phyloP scores from a whole-genome alignment of 345 rosid genomes.

The Rubroshorea leprosula region DNA sequence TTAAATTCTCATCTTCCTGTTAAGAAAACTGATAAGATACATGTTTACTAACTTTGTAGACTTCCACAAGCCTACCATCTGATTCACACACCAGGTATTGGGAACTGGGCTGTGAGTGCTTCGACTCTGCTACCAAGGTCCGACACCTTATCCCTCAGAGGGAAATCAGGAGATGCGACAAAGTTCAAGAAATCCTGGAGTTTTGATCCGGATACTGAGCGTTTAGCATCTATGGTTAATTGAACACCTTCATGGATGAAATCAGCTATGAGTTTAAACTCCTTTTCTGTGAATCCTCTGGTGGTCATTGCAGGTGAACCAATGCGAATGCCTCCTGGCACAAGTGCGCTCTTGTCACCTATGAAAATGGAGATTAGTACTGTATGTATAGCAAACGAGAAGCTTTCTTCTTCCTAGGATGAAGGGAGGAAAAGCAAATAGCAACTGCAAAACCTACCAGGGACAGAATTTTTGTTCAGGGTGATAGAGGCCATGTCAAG shows the following conservation, averaged over 20 bases:
- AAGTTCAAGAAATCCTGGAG: slow-evolving; percentile 73
- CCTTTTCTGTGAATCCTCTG: slow-evolving; percentile 71
- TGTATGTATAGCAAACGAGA: background rate
- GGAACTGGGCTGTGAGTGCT: slow-evolving; percentile 64
- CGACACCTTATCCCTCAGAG: slow-evolving; percentile 41
- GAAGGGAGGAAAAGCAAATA: background rate
- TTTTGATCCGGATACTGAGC: slow-evolving; percentile 51
- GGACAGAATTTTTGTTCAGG: slow-evolving; percentile 90
- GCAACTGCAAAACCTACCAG: slow-evolving; percentile 52
- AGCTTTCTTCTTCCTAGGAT: background rate
- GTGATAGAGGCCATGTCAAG: slow-evolving; percentile 93
- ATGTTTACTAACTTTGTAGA: no score
- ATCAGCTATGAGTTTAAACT: slow-evolving; percentile 60
- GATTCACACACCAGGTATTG: slow-evolving; percentile 65
- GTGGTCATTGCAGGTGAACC: slow-evolving; percentile 97
- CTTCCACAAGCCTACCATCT: background rate
- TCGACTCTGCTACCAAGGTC: slow-evolving; percentile 59
- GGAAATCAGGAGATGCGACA: slow-evolving; percentile 50
- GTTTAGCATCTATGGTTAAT: slow-evolving; percentile 61
- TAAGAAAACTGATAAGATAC: no score
- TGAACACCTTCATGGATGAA: slow-evolving; percentile 83
- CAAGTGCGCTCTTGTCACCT: slow-evolving; percentile 90
- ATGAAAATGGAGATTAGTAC: background rate
- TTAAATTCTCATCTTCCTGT: no score
- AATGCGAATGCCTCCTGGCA: slow-evolving; percentile 91